Evolutionary conservation across 2,329 filamentous ascomycete species (phyloP), one percentile per base, ranked within the genome.

Genomic region (Anisogramma anomala): DNA sequence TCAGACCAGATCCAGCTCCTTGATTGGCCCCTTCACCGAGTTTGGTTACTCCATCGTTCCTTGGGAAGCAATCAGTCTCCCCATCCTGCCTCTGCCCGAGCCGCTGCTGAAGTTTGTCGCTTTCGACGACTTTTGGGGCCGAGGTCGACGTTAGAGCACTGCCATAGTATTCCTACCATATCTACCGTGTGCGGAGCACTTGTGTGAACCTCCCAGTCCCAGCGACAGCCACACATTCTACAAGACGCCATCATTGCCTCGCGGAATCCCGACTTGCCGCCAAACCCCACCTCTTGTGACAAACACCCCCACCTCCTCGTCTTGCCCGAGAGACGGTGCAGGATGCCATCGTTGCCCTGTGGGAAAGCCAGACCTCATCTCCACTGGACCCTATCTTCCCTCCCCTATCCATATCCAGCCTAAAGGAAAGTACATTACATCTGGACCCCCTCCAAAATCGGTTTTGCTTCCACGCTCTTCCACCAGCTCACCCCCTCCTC

Each of bases 401-500:
- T 34, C 10, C 18, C 39, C 15, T 14, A 17, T 11, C 25, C 34
- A 26, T 6, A n/a, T n/a, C 11, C 6, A 22, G 15, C n/a, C 13
- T 30, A 6, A 3, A 17, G 9, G 15, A 4, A 23, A 22, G 32
- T 10, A 13, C 31, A 18, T 31, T 62, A 74, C 37, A 74, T 68
- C 59, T 74, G 74, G 39, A 64, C 65, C 0, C 71, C 72, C 43
- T 85, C 78, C 26, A 88, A 60, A 50, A 91, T 88, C 1, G 68
- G 63, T 63, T 67, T 82, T n/a, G 85, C 85, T 62, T 84, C 83
- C 27, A 85, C 81, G 35, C 72, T 81, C 63, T 66, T 79, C 87
- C 87, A 94, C 84, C 85, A 94, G 55, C 84, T 84, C 51, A 84
- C 79, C 3, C 80, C 81, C 47, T 80, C 71, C 54, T 80, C 74